phyloP scores from a whole-genome alignment of 768 basidiomycete genomes.

The Lactarius quietus region DNA sequence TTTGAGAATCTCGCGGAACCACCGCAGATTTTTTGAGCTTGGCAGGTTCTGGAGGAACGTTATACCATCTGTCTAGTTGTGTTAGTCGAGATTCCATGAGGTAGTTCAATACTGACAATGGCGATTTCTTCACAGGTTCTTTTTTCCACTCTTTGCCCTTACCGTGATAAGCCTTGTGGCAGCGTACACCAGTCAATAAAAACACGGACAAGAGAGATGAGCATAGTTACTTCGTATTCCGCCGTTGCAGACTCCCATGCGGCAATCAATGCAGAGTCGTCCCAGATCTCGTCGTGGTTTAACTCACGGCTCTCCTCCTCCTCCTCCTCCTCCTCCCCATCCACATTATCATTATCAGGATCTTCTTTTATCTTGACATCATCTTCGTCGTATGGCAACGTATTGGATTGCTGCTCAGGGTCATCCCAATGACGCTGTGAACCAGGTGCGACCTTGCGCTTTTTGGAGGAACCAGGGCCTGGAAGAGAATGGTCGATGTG shows the following conservation, averaged over 20 bases:
- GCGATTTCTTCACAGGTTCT: constrained; percentile 64
- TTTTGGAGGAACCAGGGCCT: constrained; percentile 22
- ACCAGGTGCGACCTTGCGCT: constrained; percentile 18
- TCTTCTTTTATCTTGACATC: constrained; percentile 10
- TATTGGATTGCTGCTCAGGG: constrained; percentile 30
- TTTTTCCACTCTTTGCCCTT: constrained; percentile 69
- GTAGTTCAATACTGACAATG: constrained; percentile 50
- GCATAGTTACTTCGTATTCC: constrained; percentile 60
- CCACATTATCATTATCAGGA: constrained; percentile 27
- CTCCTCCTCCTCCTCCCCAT: constrained; percentile 37
- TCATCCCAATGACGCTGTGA: constrained; percentile 45
- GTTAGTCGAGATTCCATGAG: constrained; percentile 14
- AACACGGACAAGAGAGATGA: neutral
- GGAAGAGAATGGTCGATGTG: constrained; percentile 18
- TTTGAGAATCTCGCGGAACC: constrained; percentile 10
- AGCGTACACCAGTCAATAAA: constrained; percentile 1
- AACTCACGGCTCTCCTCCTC: constrained; percentile 59
- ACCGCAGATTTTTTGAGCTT: constrained; percentile 24
- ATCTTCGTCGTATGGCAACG: constrained; percentile 36
- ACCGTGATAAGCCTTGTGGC: constrained; percentile 58
- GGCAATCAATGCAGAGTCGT: constrained; percentile 76
- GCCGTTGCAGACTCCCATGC: constrained; percentile 84
- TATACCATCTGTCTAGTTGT: constrained; percentile 63
- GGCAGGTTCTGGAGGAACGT: constrained; percentile 44
- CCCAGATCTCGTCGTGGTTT: constrained; percentile 78